Percentiles rank a stretch among this genome's conserved stretches.
Evolutionary conservation across 2,329 filamentous ascomycete genomes (phyloP).

Genomic region (Talaromyces sp.): DNA sequence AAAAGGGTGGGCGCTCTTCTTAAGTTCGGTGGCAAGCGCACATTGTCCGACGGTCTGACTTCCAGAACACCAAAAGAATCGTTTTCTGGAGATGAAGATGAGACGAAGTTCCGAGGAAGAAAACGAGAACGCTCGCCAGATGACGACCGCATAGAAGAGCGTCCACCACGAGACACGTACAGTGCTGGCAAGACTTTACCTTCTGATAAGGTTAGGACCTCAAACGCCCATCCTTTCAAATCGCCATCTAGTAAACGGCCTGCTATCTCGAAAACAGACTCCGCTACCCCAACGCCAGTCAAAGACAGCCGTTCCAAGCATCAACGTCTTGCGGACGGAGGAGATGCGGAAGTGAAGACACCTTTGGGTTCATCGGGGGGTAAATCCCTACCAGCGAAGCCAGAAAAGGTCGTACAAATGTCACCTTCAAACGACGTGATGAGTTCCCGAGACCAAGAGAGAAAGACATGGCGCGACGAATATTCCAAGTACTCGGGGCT

Average conservation of each 20-base stretch:
- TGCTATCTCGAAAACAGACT: conserved; percentile 19
- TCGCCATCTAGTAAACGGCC: conserved; percentile 18
- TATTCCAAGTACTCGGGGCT: conserved; percentile 39
- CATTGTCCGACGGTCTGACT: conserved; percentile 17
- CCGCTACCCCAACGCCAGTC: conserved; percentile 37
- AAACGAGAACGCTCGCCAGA: conserved; percentile 6
- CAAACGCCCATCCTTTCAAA: conserved; percentile 7
- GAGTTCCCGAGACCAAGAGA: conserved; percentile 30
- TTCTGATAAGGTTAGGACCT: neutral
- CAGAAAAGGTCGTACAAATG: conserved; percentile 22
- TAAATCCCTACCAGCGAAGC: conserved; percentile 26
- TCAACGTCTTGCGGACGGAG: conserved; percentile 38
- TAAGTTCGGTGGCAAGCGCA: conserved; percentile 39
- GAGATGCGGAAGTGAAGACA: conserved; percentile 37
- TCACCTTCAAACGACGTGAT: conserved; percentile 27
- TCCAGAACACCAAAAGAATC: conserved; percentile 1
- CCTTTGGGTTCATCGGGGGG: conserved; percentile 27
- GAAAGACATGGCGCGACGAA: conserved; percentile 40
- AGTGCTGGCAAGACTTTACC: conserved; percentile 8
- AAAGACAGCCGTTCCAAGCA: conserved; percentile 36
- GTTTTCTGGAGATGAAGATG: conserved; percentile 11
- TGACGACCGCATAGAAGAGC: neutral
- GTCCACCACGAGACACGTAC: neutral
- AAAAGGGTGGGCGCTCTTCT: conserved; percentile 45
- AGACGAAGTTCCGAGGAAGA: conserved; percentile 3